Base-by-base conservation (phyloP, 139 green algal genomes). In the Closterium sp. region DNA sequence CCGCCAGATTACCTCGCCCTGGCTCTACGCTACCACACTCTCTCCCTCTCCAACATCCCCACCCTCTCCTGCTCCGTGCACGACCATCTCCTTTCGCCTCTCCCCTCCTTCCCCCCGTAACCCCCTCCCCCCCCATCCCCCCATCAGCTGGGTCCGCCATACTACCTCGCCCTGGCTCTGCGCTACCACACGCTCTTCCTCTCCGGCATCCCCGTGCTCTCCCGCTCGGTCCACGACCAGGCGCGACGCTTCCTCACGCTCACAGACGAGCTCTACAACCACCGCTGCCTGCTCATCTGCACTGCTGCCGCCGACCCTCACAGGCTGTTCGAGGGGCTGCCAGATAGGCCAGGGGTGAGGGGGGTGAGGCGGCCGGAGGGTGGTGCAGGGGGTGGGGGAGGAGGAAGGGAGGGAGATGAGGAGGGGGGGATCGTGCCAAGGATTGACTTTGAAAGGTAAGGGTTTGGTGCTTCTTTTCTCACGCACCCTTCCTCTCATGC, bases 171-270 rank as follows among this genome's bases (percentile, higher is more conserved):
- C 1, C n/a, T 98, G 0, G 92, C 93, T 2, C 84, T 92, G 4
- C 10, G 84, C 28, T 98, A 96, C 94, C 95, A 98, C 94, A 97
- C 96, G 0, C 88, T 98, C 0, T 96, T 98, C 87, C 55, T 98
- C 16, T 89, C 88, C 23, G 94, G 91, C 25, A 93, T 98, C 12
- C 97, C 97, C 0, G 90, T 94, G 31, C 95, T 98, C 95, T 95
- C 90, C 55, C 95, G 98, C 93, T 92, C 96, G 88, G 92, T 96
- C 1, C 92, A 96, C 0, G 97, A 98, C 92, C 90, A 93, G 83
- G 97, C 97, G 0, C 95, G 96, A 2, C 96, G 97, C 84, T 98
- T 98, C 96, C 98, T 98, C 94, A 98, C 96, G 0, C 94, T 98
- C 12, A 84, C 98, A 1, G 97, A 98, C 84, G 97, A 98, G 94